Evolutionary conservation across 1,139 yeast genomes (phyloP), one percentile per base, ranked within the genome.

Genomic region (Eremothecium cymbalariae): DNA sequence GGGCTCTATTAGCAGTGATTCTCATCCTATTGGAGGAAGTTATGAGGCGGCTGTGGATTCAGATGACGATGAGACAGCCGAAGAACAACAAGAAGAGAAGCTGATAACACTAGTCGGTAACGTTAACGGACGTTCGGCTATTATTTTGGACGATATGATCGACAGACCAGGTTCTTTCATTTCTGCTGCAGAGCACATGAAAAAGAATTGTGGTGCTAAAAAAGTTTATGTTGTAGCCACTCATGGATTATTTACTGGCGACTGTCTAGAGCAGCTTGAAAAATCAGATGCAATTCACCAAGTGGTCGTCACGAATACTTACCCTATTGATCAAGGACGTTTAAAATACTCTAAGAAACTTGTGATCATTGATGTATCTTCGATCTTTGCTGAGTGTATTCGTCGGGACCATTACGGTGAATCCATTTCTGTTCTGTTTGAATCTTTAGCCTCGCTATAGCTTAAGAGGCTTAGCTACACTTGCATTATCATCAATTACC

Each of bases 351-450:
- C 75, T 42, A 63, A 70, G 39, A 85, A 86, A 57, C 70, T 93
- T 51, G 77, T 77, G 8, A 82, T 85, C 32, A 90, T 93, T 52
- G 98, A 93, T 56, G 93, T 93, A 32, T 82, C 95, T 36, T 81
- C 94, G 17, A 88, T 90, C 38, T 82, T 93, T 56, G 97, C 98
- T 22, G 99, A 93, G 65, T 90, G 97, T 63, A 90, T 93, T 45
- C 77, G 99, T 66, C 81, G 99, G 65, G 95, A 90, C 59, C 98
- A 93, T 60, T 88, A 88, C 52, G 98, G 97, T 56, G 97, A 88
- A 64, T 80, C 94, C 44, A 88, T 88, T 44, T 82, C 94, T 22
- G 95, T 86, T 24, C 66, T 88, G 50, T 88, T 88, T 57, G 95
- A 86, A 59, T 85, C 94, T 28, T 68, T 85, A 47, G 79, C 85